Conservation (phyloP, 2,329 filamentous ascomycete genomes). For the Colletotrichum simmondsii region DNA sequence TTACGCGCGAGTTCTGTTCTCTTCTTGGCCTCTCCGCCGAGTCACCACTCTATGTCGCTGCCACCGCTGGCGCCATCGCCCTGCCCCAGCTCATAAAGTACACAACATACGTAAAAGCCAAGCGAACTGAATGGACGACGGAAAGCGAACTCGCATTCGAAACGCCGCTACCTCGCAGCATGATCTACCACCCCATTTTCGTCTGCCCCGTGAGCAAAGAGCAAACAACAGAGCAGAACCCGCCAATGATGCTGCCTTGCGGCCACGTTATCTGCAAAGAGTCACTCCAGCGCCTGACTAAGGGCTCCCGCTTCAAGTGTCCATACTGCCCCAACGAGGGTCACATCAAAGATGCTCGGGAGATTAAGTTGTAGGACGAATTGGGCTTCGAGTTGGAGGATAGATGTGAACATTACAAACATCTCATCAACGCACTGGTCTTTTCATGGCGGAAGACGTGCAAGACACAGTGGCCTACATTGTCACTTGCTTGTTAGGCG, state of each 20-base stretch:
- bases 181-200: slow-evolving; percentile 94
- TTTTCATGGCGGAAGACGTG: not conserved
- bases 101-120: slow-evolving; percentile 86
- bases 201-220: slow-evolving; percentile 98
- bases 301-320: slow-evolving; percentile 88
- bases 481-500: not conserved
- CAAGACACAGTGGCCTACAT: not conserved
- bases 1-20: slow-evolving; percentile 94
- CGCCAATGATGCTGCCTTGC: slow-evolving; percentile 96
- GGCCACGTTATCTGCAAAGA: slow-evolving; percentile 94
- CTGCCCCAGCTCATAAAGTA: slow-evolving; percentile 90
- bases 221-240: slow-evolving; percentile 91
- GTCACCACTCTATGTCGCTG: slow-evolving; percentile 91
- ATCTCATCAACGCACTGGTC: not conserved
- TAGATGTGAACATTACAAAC: not conserved
- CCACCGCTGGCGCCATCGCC: slow-evolving; percentile 91
- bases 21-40: slow-evolving; percentile 89
- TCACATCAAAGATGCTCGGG: slow-evolving; percentile 77
- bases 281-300: slow-evolving; percentile 81
- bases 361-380: slow-evolving; percentile 69
- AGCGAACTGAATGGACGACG: slow-evolving; percentile 94
- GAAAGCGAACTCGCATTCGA: slow-evolving; percentile 89
- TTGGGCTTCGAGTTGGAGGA: not conserved
- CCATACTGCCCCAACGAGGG: slow-evolving; percentile 94
- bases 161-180: slow-evolving; percentile 67